Evolutionary conservation across 2,329 filamentous ascomycete genomes (phyloP).

Genomic region (Cercospora sojina): DNA sequence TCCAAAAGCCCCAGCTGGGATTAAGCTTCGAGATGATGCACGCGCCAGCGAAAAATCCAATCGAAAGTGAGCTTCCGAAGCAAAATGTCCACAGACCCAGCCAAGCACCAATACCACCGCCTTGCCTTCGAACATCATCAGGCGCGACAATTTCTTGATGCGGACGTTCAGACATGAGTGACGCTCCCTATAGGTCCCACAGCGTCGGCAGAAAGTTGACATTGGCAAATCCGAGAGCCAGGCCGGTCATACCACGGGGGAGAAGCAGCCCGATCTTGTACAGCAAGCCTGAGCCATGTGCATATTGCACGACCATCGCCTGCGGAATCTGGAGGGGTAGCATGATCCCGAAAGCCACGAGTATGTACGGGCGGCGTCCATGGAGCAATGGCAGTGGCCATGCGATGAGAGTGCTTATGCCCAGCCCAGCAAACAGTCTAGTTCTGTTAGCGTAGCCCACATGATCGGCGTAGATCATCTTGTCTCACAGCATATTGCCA

Average conservation of each 20-base stretch:
- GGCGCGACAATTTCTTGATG: slow-evolving; percentile 69
- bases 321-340: slow-evolving; percentile 75
- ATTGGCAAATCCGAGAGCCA: slow-evolving; percentile 70
- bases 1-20: slow-evolving; percentile 74
- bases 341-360: slow-evolving; percentile 65
- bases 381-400: slow-evolving; percentile 76
- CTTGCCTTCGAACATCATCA: slow-evolving; percentile 69
- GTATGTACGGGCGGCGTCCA: slow-evolving; percentile 74
- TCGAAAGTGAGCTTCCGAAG: slow-evolving; percentile 67
- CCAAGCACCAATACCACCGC: slow-evolving; percentile 78
- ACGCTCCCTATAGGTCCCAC: slow-evolving; percentile 74
- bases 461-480: not conserved
- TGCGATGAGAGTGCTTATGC: slow-evolving; percentile 66
- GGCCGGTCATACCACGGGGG: slow-evolving; percentile 64
- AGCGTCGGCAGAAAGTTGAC: slow-evolving; percentile 73
- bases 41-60: slow-evolving; percentile 72
- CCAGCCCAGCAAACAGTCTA: slow-evolving; percentile 66
- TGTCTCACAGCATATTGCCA: slow-evolving; percentile 64
- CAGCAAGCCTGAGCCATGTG: slow-evolving; percentile 55
- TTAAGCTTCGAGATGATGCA: slow-evolving; percentile 63
- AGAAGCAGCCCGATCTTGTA: slow-evolving; percentile 64
- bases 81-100: slow-evolving; percentile 76
- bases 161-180: slow-evolving; percentile 68
- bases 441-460: slow-evolving; percentile 1
- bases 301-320: slow-evolving; percentile 62